Conservation (phyloP, 2,329 filamentous ascomycete genomes). For the Colletotrichum liriopes region DNA sequence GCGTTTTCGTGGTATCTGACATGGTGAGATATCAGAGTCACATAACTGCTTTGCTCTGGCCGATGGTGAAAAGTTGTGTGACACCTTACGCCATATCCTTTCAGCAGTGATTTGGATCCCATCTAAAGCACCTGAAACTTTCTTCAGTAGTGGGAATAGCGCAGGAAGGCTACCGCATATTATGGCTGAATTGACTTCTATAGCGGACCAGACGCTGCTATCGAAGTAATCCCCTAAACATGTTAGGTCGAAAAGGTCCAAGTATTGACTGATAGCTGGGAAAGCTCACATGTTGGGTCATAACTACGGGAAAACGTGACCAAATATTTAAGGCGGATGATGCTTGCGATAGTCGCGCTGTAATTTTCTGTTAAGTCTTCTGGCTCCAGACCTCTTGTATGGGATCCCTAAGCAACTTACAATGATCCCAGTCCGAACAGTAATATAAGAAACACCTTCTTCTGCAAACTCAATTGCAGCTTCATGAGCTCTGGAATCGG, state of each 20-base stretch:
- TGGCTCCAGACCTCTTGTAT: too few species aligned
- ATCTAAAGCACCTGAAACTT: not conserved
- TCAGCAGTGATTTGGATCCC: not conserved
- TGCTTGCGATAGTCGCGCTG: slow-evolving; percentile 43
- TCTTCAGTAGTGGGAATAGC: slow-evolving; percentile 54
- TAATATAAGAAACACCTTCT: not conserved
- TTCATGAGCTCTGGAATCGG: not conserved
- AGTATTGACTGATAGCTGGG: not conserved
- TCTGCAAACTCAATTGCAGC: not conserved
- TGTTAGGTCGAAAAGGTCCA: too few species aligned
- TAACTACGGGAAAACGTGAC: slow-evolving; percentile 30
- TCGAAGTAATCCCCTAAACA: slow-evolving; percentile 48
- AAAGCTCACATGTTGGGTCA: slow-evolving; percentile 31
- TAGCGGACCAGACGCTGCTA: slow-evolving; percentile 51
- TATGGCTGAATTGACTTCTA: slow-evolving; percentile 56
- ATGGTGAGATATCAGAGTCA: not conserved
- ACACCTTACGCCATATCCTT: not conserved
- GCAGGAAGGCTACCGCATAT: slow-evolving; percentile 59
- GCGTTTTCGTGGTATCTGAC: not conserved
- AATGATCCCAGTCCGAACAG: not conserved
- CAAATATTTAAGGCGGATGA: slow-evolving; percentile 42
- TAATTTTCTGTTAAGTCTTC: not conserved
- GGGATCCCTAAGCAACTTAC: not conserved
- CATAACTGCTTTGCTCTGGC: not conserved
- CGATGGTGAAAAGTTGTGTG: not conserved